phyloP scores from a whole-genome alignment of 371 early-diverging fungal genomes.

The Syncephalis plumigaleata region DNA sequence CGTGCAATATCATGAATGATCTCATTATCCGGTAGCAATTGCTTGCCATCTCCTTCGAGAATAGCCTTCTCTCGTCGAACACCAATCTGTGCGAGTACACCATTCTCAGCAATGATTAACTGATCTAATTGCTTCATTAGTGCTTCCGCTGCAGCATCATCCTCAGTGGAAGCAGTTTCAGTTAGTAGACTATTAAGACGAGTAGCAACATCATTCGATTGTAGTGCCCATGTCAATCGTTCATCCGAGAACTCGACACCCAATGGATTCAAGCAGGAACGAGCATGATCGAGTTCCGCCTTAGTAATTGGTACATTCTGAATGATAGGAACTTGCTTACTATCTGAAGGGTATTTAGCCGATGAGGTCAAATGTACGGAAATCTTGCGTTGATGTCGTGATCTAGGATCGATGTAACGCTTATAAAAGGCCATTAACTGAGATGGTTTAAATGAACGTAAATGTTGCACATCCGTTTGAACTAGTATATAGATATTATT shows the following conservation, averaged over 20 bases:
- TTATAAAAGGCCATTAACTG: conserved; percentile 40
- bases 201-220: too few relatives aligned
- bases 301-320: too few relatives aligned
- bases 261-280: too few relatives aligned
- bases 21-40: conserved; percentile 18
- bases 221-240: too few relatives aligned
- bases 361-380: conserved; percentile 51
- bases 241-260: too few relatives aligned
- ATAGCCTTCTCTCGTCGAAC: background rate
- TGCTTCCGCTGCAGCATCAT: background rate
- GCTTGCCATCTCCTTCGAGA: conserved; percentile 7
- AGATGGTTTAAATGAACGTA: conserved; percentile 22
- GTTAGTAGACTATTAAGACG: too few relatives aligned
- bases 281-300: too few relatives aligned
- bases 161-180: too few relatives aligned
- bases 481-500: conserved; percentile 5
- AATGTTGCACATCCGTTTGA: conserved; percentile 32
- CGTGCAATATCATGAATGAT: conserved; percentile 24
- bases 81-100: background rate
- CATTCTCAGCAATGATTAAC: background rate
- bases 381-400: conserved; percentile 32
- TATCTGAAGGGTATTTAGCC: conserved; percentile 20
- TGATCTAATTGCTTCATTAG: background rate
- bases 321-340: too few relatives aligned
- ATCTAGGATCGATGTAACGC: conserved; percentile 29